Conservation (phyloP, 2,329 filamentous ascomycete species). For the Cladosporium sp. region DNA sequence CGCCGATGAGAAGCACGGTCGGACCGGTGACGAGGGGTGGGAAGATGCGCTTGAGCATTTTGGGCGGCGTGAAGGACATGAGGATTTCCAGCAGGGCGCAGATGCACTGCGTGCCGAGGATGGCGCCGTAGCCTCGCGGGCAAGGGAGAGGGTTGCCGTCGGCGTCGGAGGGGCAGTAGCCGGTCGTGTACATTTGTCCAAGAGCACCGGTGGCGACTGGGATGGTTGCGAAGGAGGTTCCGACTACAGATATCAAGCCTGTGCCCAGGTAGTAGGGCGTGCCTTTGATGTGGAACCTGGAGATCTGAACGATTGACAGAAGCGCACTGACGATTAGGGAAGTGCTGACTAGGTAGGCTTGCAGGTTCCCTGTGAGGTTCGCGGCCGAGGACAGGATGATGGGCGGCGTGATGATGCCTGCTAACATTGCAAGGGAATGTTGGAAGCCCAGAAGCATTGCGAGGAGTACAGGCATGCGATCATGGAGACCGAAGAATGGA, state of each 20-base stretch:
- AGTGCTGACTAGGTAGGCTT: constrained; percentile 76
- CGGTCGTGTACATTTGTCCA: constrained; percentile 71
- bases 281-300: constrained; percentile 66
- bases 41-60: constrained; percentile 66
- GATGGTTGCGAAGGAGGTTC: constrained; percentile 73
- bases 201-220: constrained; percentile 69
- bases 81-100: constrained; percentile 61
- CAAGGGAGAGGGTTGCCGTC: constrained; percentile 68
- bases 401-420: constrained; percentile 69
- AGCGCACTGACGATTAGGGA: constrained; percentile 75
- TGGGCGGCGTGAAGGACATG: constrained; percentile 70
- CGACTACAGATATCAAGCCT: constrained; percentile 74
- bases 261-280: constrained; percentile 75
- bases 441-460: constrained; percentile 74
- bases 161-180: constrained; percentile 58
- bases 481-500: constrained; percentile 81
- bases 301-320: constrained; percentile 72
- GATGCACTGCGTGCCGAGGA: constrained; percentile 60
- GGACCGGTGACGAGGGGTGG: constrained; percentile 72
- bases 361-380: constrained; percentile 56
- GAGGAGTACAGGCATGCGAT: constrained; percentile 70
- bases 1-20: constrained; percentile 67
- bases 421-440: constrained; percentile 70
- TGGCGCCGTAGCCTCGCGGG: constrained; percentile 69
- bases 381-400: constrained; percentile 66